phyloP scores from a whole-genome alignment of 2,329 filamentous ascomycete genomes.

The Hymenoscyphus occultus region DNA sequence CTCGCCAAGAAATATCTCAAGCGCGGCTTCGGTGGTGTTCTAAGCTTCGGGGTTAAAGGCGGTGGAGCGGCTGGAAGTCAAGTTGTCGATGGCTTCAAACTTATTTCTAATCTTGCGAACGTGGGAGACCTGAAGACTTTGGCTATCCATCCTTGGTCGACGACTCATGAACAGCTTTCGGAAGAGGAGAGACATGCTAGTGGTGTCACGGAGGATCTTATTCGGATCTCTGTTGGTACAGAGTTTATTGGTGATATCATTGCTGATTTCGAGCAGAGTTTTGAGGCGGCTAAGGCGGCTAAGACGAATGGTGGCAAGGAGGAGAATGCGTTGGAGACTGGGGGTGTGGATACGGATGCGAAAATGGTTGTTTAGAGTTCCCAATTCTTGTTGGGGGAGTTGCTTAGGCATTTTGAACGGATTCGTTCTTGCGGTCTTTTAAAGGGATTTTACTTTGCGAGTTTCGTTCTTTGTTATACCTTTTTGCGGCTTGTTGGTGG shows the following conservation, averaged over 20 bases:
- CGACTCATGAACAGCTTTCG: conserved; percentile 87
- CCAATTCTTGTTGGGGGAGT: no score
- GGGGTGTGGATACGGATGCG: conserved; percentile 24
- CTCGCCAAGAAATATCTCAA: conserved; percentile 83
- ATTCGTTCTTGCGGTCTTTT: no score
- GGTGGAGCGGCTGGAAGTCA: conserved; percentile 78
- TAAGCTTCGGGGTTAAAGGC: conserved; percentile 92
- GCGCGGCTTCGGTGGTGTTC: conserved; percentile 81
- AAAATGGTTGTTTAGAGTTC: conserved; percentile 29
- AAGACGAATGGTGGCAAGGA: conserved; percentile 30
- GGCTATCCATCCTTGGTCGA: conserved; percentile 92
- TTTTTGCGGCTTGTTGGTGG: no score
- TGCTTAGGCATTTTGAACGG: no score
- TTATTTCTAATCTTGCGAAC: conserved; percentile 94
- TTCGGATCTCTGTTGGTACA: conserved; percentile 91
- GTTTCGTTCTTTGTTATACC: no score
- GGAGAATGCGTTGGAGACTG: conserved; percentile 25
- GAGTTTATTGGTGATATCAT: conserved; percentile 98
- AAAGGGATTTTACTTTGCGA: no score
- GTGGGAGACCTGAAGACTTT: conserved; percentile 94
- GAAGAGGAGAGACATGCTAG: conserved; percentile 77
- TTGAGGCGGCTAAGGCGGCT: conserved; percentile 57
- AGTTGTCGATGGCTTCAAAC: conserved; percentile 90
- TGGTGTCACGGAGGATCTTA: conserved; percentile 84
- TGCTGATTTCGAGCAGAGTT: conserved; percentile 89